Conservation (phyloP, 495 filamentous ascomycete species). For the Lentithecium fluviatile region DNA sequence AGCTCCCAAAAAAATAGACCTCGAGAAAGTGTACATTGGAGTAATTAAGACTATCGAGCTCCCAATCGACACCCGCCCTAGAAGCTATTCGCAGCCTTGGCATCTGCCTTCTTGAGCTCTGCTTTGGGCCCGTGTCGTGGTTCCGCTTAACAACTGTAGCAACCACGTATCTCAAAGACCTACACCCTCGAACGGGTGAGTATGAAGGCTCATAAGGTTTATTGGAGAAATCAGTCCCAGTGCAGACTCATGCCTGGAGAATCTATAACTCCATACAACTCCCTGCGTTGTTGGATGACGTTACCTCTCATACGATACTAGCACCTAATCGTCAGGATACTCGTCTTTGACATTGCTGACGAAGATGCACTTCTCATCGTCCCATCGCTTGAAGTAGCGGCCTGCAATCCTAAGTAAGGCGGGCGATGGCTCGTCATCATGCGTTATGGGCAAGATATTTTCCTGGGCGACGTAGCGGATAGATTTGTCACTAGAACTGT, state of each 20-base stretch:
- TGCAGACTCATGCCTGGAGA: too few relatives aligned
- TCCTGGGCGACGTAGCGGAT: constrained; percentile 82
- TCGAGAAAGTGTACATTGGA: constrained; percentile 38
- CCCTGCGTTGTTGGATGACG: too few relatives aligned
- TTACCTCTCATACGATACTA: neutral
- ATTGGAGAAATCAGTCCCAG: too few relatives aligned
- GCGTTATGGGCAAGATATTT: constrained; percentile 66
- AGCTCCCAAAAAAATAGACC: constrained; percentile 3
- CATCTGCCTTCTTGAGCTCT: constrained; percentile 46
- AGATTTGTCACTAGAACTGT: constrained; percentile 67
- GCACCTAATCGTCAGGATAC: constrained; percentile 74
- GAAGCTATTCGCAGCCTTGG: constrained; percentile 37
- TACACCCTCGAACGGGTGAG: too few relatives aligned
- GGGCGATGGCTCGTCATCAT: constrained; percentile 48
- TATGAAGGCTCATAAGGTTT: too few relatives aligned
- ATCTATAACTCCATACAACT: too few relatives aligned
- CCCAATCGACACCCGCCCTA: neutral
- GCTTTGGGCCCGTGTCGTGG: constrained; percentile 32
- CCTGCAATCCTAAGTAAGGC: constrained; percentile 70
- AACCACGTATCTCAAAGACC: neutral
- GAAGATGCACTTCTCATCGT: constrained; percentile 62
- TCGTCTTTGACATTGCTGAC: constrained; percentile 82
- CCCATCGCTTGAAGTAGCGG: constrained; percentile 87
- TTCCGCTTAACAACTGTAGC: neutral
- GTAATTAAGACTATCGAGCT: constrained; percentile 25